Evolutionary conservation across 306 rosid species (phyloP).

Genomic region (Lathyrus oleraceus): DNA sequence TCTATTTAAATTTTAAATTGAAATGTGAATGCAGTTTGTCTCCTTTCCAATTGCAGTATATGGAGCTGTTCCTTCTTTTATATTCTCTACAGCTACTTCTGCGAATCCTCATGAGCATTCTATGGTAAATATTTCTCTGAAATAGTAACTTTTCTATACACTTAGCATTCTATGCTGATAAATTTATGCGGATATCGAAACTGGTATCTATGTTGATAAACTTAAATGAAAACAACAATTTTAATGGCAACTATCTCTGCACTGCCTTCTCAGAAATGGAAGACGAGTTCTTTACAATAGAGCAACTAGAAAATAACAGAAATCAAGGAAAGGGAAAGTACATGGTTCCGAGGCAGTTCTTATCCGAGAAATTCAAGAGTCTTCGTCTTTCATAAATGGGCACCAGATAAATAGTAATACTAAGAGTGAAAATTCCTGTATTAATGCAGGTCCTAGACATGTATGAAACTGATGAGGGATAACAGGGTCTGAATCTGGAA

Average conservation of each 20-base stretch:
- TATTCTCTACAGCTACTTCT: conserved; percentile 92
- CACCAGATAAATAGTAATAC: neutral
- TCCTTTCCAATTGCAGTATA: conserved; percentile 64
- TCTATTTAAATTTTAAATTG: conserved; percentile 29
- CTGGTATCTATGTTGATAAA: neutral
- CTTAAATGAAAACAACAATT: neutral
- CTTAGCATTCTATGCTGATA: neutral
- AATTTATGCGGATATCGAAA: neutral
- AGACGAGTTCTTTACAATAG: neutral
- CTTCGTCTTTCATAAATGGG: neutral
- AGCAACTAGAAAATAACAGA: neutral
- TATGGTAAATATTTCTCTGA: conserved; percentile 58
- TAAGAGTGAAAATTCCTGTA: neutral
- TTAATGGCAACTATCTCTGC: neutral
- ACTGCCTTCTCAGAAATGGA: neutral
- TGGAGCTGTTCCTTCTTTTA: conserved; percentile 86
- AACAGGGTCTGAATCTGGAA: neutral
- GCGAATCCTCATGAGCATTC: conserved; percentile 89
- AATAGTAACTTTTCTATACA: conserved; percentile 20
- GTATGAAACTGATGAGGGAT: neutral
- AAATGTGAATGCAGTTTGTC: conserved; percentile 30
- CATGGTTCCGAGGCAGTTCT: neutral
- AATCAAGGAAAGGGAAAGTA: neutral
- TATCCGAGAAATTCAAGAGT: neutral
- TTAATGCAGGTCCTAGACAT: neutral